Base-by-base conservation (phyloP, 495 filamentous ascomycete genomes). In the Parathielavia hyrcaniae region DNA sequence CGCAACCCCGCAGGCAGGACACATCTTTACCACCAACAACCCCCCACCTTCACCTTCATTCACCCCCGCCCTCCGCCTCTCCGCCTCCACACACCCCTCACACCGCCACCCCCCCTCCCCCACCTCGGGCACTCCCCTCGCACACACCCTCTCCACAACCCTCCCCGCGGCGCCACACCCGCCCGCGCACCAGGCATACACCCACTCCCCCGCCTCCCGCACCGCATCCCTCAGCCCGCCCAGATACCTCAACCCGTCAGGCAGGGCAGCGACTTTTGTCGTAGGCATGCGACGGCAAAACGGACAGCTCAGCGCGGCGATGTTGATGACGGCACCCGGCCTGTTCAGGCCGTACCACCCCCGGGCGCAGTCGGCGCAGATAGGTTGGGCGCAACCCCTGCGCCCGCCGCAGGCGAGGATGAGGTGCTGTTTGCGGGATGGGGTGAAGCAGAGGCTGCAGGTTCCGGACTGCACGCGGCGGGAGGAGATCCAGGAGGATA, bases 401-500 rank as follows among this genome's bases (percentile, higher is more conserved):
- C 60, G 63, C 0, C 61, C 62, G 49, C 62, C 64, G 49, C 67
- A 70, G 13, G 66, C 68, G 2, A 36, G 60, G 1, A 53, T 55
- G 4, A 67, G 58, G 53, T 41, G 23, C 30, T 20, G 34, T 32
- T 69, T 67, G 47, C 67, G 67, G 56, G 66, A 63, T 9, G 55
- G 46, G 7, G 55, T 61, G 73, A 76, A 74, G 61, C 75, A 78
- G 12, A 76, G 68, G 8, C 67, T 69, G 62, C 76, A 77, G 5
- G 67, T 63, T 10, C 61, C 65, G 14, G 59, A 26, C 43, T 69
- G 64, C 10, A 70, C 64, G 14, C 65, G 66, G 34, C 71, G 69
- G n/a, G 66, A 53, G 19, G 55, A 50, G 41, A 79, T 63, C 61
- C 66, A 70, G 7, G 55, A 56, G 55, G 67, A 41, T 11, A 78